Evolutionary conservation across 495 filamentous ascomycete genomes (phyloP).

Genomic region (Talaromyces thailandensis): DNA sequence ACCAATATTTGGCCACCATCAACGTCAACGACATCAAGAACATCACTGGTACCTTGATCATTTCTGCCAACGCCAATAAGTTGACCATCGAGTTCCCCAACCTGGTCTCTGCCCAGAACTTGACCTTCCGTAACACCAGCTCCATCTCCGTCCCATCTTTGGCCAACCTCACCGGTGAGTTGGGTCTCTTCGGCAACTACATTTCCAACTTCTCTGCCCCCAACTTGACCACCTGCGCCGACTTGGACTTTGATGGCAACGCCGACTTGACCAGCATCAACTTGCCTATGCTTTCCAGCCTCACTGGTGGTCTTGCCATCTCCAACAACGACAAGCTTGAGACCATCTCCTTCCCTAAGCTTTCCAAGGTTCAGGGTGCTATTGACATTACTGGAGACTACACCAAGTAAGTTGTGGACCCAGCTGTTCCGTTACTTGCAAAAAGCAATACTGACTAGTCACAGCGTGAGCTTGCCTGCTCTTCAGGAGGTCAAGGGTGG

Average conservation of each 20-base stretch:
- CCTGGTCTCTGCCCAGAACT: constrained; percentile 67
- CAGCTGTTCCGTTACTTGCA: not conserved
- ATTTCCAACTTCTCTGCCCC: constrained; percentile 60
- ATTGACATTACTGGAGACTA: constrained; percentile 86
- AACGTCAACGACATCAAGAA: constrained; percentile 61
- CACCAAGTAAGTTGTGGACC: constrained; percentile 53
- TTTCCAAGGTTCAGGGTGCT: constrained; percentile 69
- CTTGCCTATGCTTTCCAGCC: constrained; percentile 52
- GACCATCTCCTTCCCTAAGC: constrained; percentile 53
- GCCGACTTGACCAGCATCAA: constrained; percentile 64
- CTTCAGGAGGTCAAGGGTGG: constrained; percentile 73
- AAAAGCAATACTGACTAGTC: not conserved
- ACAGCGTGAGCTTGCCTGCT: constrained; percentile 58
- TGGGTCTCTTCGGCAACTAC: constrained; percentile 76
- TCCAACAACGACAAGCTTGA: constrained; percentile 75
- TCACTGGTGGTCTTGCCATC: constrained; percentile 73
- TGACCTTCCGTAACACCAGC: constrained; percentile 82
- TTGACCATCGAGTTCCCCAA: constrained; percentile 70
- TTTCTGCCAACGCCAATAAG: constrained; percentile 45
- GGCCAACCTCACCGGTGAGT: constrained; percentile 60
- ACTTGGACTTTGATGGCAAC: constrained; percentile 78
- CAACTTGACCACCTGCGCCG: constrained; percentile 71
- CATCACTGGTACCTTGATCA: constrained; percentile 50
- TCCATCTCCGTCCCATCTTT: constrained; percentile 70
- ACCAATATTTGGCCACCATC: constrained; percentile 68